Base-by-base conservation (phyloP, 371 early-diverging fungal species). In the Mucor circinelloides region DNA sequence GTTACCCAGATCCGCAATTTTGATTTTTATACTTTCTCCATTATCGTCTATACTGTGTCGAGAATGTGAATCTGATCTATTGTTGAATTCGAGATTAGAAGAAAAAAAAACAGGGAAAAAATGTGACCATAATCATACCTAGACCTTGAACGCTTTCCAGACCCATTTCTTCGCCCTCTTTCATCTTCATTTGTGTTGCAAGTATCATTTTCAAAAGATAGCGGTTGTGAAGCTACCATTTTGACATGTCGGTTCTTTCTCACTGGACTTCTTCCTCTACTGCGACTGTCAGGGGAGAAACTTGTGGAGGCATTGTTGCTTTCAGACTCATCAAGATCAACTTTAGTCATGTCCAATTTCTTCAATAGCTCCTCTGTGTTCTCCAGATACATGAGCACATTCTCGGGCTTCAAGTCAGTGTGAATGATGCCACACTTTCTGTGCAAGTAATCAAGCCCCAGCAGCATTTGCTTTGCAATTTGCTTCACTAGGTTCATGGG, bases 321-420 rank as follows among this genome's bases (percentile, higher is more conserved):
- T 23, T 25, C 38, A 32, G 59, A 13, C n/a, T 46, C 60, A 17
- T 30, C 60, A 27, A 21, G 17, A 23, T 61, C 42, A 25, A 30
- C 34, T 34, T 23, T 32, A 28, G 12, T 34, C 30, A 6, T 44
- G 44, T 61, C 60, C 30, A 68, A 57, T 52, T 71, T 59, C 32
- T 70, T 78, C 34, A 90, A 74, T 2, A 90, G 79, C 55, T 90
- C 87, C 46, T 94, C 94, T 6, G 95, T 93, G 64, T 93, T 89
- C 59, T 95, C 94, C 30, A 96, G 88, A 70, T 94, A 94, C 48
- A 95, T 93, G 21, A 97, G 82, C 3, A 96, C 95, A 73, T 97
- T 97, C 72, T 97, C 99, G 0, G 99, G 99, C 72, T 99, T 99
- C 52, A 99, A 72, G 75, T 99, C 99, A 0, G 99, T 98, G 80